These are phyloP conservation scores for Curvularia verruculosa DNA, from an alignment of 2,329 filamentous ascomycete species.

Conservation along the genomic window DNA sequence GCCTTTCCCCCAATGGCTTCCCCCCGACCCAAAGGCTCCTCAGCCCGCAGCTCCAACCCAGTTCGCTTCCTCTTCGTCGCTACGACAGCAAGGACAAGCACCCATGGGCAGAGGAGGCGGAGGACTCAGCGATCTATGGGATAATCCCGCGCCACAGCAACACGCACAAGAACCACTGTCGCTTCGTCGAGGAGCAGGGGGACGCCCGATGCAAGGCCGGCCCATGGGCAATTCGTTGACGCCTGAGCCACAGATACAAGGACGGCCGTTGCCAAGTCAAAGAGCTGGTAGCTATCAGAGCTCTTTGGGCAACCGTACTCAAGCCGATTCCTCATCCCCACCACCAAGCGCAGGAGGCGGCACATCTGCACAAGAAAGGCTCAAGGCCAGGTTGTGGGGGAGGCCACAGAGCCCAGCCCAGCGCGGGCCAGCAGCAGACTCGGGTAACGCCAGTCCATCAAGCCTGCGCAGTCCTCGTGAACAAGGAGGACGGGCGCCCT, in stretches of 20 bases:
- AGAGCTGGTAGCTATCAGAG: conserved; percentile 76
- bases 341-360: conserved; percentile 49
- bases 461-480: conserved; percentile 28
- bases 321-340: conserved; percentile 44
- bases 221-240: conserved; percentile 41
- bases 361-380: conserved; percentile 75
- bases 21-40: conserved; percentile 81
- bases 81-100: conserved; percentile 39
- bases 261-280: conserved; percentile 73
- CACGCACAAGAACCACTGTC: conserved; percentile 51
- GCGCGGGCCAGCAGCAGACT: conserved; percentile 33
- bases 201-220: conserved; percentile 37
- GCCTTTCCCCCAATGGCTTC: conserved; percentile 83
- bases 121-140: conserved; percentile 67
- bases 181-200: conserved; percentile 53
- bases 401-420: conserved; percentile 63
- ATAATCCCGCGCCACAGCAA: conserved; percentile 48
- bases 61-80: conserved; percentile 59
- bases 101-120: conserved; percentile 45
- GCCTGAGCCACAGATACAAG: conserved; percentile 47
- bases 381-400: conserved; percentile 80
- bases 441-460: conserved; percentile 16
- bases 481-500: conserved; percentile 28
- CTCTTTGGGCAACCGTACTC: conserved; percentile 44
- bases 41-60: conserved; percentile 50